Evolutionary conservation across 2,329 filamentous ascomycete species (phyloP).

Genomic region (Neophaeococcomyces aloes): DNA sequence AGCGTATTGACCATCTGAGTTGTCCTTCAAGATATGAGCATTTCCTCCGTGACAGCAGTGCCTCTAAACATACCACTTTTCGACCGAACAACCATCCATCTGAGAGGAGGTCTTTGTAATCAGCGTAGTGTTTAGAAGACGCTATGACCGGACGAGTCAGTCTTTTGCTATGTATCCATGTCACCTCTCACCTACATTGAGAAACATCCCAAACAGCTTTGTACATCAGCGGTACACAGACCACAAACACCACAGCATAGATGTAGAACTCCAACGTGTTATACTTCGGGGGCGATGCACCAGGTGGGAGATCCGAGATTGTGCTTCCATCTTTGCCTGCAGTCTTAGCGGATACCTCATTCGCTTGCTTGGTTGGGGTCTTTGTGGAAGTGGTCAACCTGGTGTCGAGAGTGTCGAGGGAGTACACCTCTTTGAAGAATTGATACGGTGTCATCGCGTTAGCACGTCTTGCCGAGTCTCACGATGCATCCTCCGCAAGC

Average conservation of each 20-base stretch:
- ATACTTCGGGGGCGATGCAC: constrained; percentile 62
- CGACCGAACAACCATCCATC: constrained; percentile 87
- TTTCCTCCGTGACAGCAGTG: not conserved
- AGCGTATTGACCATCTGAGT: constrained; percentile 78
- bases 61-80: constrained; percentile 56
- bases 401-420: constrained; percentile 58
- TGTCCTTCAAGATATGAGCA: constrained; percentile 49
- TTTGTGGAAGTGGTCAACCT: constrained; percentile 62
- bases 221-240: constrained; percentile 74
- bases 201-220: constrained; percentile 82
- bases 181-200: constrained; percentile 48
- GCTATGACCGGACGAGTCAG: constrained; percentile 40
- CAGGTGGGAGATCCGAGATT: constrained; percentile 30
- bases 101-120: constrained; percentile 59
- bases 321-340: constrained; percentile 18
- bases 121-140: constrained; percentile 67
- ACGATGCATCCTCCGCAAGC: not conserved
- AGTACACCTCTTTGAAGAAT: constrained; percentile 47
- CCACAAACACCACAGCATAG: constrained; percentile 60
- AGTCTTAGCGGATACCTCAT: constrained; percentile 37
- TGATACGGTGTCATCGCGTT: constrained; percentile 14
- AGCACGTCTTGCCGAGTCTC: not conserved
- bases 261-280: constrained; percentile 72
- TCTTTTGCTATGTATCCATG: not conserved
- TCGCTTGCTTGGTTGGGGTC: constrained; percentile 52